phyloP scores from a whole-genome alignment of 2,329 filamentous ascomycete species.

The Talaromyces sp. region DNA sequence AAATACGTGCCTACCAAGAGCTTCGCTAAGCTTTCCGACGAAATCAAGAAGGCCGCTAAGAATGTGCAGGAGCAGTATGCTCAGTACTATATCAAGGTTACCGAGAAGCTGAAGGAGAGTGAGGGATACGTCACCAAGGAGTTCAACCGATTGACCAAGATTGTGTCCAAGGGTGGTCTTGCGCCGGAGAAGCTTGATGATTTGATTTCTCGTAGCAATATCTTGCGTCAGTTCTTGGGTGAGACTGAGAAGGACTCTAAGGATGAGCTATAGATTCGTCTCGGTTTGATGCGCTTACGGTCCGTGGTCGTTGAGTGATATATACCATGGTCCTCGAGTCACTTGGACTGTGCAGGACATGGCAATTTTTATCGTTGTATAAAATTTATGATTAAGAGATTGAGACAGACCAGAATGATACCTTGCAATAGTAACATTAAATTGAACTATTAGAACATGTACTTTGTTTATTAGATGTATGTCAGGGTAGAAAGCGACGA shows the following conservation, averaged over 20 bases:
- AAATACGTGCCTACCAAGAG: constrained; percentile 64
- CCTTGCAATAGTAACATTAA: neutral
- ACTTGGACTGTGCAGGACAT: neutral
- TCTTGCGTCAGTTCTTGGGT: constrained; percentile 72
- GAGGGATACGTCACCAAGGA: constrained; percentile 81
- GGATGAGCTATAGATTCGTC: constrained; percentile 63
- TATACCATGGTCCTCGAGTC: constrained; percentile 18
- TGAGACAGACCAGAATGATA: constrained; percentile 3
- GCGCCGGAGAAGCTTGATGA: constrained; percentile 85
- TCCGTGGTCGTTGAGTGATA: constrained; percentile 20
- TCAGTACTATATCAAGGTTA: constrained; percentile 89
- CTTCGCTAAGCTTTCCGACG: constrained; percentile 62
- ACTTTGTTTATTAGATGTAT: neutral
- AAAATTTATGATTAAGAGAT: neutral
- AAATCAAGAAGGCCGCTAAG: constrained; percentile 69
- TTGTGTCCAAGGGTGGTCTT: constrained; percentile 82
- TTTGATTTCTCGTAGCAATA: constrained; percentile 79
- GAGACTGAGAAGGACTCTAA: constrained; percentile 55
- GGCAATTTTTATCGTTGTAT: neutral
- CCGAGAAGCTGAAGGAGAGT: constrained; percentile 77
- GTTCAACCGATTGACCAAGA: constrained; percentile 70
- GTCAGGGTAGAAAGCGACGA: neutral
- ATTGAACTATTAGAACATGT: neutral
- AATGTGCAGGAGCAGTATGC: constrained; percentile 75
- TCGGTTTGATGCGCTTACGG: constrained; percentile 2